Conservation (phyloP, 768 basidiomycete genomes). For the Pleurotus sapidus region DNA sequence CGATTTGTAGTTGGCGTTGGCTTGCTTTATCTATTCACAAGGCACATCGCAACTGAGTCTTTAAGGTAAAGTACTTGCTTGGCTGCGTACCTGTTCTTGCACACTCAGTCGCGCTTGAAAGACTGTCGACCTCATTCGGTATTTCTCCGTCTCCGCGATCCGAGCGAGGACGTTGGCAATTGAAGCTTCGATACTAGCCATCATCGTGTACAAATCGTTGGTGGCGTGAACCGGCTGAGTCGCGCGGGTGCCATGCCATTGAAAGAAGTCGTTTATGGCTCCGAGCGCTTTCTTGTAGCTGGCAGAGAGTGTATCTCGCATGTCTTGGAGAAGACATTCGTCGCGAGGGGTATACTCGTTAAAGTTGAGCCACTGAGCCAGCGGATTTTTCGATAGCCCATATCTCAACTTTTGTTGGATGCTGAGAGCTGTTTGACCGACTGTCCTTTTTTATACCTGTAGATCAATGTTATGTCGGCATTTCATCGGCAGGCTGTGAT, state of each 20-base stretch:
- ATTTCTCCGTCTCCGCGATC: constrained; percentile 7
- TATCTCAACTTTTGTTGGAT: background rate
- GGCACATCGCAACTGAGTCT: too few relatives aligned
- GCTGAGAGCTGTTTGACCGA: too few relatives aligned
- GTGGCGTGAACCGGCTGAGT: constrained; percentile 15
- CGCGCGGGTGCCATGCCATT: constrained; percentile 11
- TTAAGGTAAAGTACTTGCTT: too few relatives aligned
- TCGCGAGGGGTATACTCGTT: background rate
- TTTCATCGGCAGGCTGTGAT: too few relatives aligned
- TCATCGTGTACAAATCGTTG: constrained; percentile 9
- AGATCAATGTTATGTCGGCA: too few relatives aligned
- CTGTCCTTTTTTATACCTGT: too few relatives aligned
- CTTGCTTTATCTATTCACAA: constrained; percentile 5
- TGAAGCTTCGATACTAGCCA: constrained; percentile 8
- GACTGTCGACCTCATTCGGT: constrained; percentile 1
- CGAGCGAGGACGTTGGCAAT: constrained; percentile 10
- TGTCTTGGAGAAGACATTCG: background rate
- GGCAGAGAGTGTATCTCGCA: background rate
- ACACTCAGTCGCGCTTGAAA: constrained; percentile 1
- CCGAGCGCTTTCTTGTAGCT: constrained; percentile 11
- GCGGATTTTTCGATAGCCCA: constrained; percentile 12
- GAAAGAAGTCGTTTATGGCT: constrained; percentile 9
- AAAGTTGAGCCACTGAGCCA: constrained; percentile 10
- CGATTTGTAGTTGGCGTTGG: too few relatives aligned
- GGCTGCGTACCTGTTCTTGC: constrained; percentile 4